Evolutionary conservation across 139 green algal genomes (phyloP).

Genomic region (Picochlorum sp.): DNA sequence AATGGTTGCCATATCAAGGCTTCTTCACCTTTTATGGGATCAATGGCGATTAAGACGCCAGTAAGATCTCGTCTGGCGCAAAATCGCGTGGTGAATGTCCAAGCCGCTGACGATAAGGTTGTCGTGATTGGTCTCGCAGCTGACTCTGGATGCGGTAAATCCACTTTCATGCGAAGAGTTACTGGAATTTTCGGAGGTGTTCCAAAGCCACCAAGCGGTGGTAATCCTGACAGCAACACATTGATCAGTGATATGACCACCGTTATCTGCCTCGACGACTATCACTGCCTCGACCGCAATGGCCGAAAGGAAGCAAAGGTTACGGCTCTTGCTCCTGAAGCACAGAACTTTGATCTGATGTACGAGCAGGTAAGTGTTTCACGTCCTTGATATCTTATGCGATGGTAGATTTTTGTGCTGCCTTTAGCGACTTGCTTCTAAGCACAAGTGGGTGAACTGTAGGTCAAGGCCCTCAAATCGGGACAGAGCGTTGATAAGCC

Average conservation of each 20-base stretch:
- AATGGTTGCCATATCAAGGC: conserved; percentile 3
- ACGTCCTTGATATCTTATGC: background rate
- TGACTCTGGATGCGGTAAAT: conserved; percentile 99
- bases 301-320: conserved; percentile 77
- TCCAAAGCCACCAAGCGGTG: conserved; percentile 77
- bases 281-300: conserved; percentile 90
- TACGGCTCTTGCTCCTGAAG: conserved; percentile 85
- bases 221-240: conserved; percentile 98
- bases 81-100: conserved; percentile 11
- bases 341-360: conserved; percentile 99
- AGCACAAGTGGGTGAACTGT: no score
- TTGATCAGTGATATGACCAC: conserved; percentile 97
- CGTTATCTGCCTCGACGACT: conserved; percentile 99
- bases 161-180: conserved; percentile 99
- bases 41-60: background rate
- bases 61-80: background rate
- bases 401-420: no score
- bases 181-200: conserved; percentile 92
- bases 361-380: conserved; percentile 57
- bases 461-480: conserved; percentile 94
- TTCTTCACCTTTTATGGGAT: background rate
- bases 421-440: no score
- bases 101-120: conserved; percentile 22
- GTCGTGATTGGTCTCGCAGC: conserved; percentile 95
- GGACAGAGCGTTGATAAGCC: conserved; percentile 96